Evolutionary conservation across 495 filamentous ascomycete species (phyloP), one percentile per base, ranked within the genome.

Genomic region (Penicillium argentinense): DNA sequence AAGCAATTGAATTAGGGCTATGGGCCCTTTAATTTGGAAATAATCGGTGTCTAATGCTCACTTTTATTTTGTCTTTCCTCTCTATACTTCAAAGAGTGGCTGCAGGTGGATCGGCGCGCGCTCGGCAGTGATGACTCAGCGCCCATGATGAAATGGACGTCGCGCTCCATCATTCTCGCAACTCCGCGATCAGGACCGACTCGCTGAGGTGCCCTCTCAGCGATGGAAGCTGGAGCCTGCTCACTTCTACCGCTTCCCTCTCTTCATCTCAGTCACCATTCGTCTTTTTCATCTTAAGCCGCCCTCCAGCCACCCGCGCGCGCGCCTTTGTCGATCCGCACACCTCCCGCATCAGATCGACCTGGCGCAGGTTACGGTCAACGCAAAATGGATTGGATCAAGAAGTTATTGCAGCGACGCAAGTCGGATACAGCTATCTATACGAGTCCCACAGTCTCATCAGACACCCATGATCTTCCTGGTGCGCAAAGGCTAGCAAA

Each of bases 131-230:
- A 5, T 30, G 33, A 36, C 33, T 36, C 18, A 36, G 8, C 2
- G 2, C n/a, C 9, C 33, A 36, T 33, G 9, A 33, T 36, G 33
- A 18, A 18, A 19, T 36, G 17, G 33, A 36, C 16, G 33, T 21
- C 33, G 33, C 33, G 33, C 33, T 36, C 33, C 17, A 18, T 36
- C 33, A 18, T 21, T 36, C 33, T 18, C n/a, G 7, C 8, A 36
- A 16, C 11, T 36, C 33, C 17, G 33, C 9, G 33, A 36, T 18
- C 18, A 36, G 16, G 17, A 21, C 33, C 7, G 21, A 36, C 33
- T 36, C 33, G 16, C 33, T 12, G 33, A 36, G 33, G 16, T 21
- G 33, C 39, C 25, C 43, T 53, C 29, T 47, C 45, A 53, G 49
- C 36, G 45, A 53, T 53, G 51, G 51, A 40, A 19, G 21, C 39